Evolutionary conservation across 2,329 filamentous ascomycete genomes (phyloP).

Genomic region (Botrytis medusae): DNA sequence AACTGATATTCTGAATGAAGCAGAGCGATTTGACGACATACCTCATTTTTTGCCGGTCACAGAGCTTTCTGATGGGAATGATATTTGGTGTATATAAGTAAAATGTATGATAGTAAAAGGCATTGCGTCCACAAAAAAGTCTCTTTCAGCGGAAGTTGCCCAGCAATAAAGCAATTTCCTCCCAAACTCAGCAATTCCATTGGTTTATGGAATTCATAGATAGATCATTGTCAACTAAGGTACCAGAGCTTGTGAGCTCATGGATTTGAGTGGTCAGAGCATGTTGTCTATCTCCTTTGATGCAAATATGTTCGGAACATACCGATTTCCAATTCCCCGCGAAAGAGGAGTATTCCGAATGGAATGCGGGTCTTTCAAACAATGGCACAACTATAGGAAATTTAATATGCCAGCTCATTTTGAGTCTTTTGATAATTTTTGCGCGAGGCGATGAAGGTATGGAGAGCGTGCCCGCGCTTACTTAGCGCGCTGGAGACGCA

Average conservation of each 20-base stretch:
- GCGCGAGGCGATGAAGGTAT: neutral
- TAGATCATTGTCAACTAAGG: neutral
- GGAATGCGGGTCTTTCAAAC: neutral
- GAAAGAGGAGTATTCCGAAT: neutral
- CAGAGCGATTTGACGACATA: neutral
- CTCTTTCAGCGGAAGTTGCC: constrained; percentile 9
- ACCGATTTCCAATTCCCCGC: neutral
- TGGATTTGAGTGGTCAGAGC: neutral
- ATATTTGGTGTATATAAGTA: neutral
- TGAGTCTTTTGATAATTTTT: neutral
- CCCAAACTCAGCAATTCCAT: neutral
- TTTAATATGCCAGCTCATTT: neutral
- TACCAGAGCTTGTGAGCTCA: neutral
- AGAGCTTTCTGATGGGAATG: neutral
- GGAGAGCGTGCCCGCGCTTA: neutral
- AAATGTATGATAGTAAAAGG: neutral
- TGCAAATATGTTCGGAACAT: neutral
- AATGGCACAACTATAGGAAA: too few relatives aligned
- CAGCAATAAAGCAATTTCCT: neutral
- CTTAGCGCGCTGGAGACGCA: neutral
- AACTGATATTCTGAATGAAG: constrained; percentile 7
- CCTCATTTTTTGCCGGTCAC: neutral
- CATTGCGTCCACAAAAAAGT: neutral
- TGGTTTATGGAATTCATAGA: neutral
- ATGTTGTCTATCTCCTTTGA: neutral